These are phyloP conservation scores for Fusarium udum DNA, from an alignment of 2,329 filamentous ascomycete species.

Conservation along the genomic window DNA sequence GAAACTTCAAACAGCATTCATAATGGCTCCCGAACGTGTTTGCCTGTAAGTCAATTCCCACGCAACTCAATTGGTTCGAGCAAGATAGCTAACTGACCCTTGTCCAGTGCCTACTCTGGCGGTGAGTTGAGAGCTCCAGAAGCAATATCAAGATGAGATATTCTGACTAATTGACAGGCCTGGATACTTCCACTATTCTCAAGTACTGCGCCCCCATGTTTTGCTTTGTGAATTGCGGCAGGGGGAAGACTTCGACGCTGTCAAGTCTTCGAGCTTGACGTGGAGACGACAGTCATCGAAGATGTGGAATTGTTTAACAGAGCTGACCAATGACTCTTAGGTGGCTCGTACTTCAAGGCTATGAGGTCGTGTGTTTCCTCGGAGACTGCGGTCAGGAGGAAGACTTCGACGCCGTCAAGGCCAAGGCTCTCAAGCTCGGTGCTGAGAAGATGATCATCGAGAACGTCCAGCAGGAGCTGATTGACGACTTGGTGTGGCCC, in stretches of 20 bases:
- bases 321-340: not conserved
- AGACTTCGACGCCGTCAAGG: slow-evolving; percentile 74
- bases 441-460: slow-evolving; percentile 58
- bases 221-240: not conserved
- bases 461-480: slow-evolving; percentile 75
- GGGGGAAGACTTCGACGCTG: not conserved
- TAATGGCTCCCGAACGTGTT: slow-evolving; percentile 34
- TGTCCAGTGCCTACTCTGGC: slow-evolving; percentile 38
- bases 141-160: not conserved
- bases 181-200: slow-evolving; percentile 36
- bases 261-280: not conserved
- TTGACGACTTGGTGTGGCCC: slow-evolving; percentile 79
- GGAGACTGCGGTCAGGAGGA: slow-evolving; percentile 77
- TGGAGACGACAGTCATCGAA: not conserved
- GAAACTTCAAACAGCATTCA: not conserved
- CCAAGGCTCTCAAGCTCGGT: slow-evolving; percentile 63
- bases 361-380: slow-evolving; percentile 52
- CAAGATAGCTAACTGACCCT: slow-evolving; percentile 9
- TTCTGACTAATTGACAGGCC: slow-evolving; percentile 3
- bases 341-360: slow-evolving; percentile 13
- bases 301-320: not conserved
- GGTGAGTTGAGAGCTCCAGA: slow-evolving; percentile 17
- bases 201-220: not conserved
- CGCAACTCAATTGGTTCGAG: not conserved
- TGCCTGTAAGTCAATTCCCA: slow-evolving; percentile 31